Percentiles rank a stretch among this genome's conserved stretches.
Conservation (phyloP, 805 yeast species). For the Monosporozyma unispora region DNA sequence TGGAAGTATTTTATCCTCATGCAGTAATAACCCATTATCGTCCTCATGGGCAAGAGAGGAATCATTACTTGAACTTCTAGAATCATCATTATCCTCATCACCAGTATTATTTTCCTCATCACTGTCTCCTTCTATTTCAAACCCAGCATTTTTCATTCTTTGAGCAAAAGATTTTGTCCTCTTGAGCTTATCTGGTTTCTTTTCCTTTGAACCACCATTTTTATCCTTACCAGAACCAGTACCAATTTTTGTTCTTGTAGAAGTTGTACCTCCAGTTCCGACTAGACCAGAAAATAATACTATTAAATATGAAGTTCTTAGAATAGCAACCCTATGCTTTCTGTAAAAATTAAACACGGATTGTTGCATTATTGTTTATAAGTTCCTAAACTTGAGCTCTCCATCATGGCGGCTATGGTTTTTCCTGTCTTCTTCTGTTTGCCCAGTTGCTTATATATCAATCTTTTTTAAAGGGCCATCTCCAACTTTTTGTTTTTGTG, state of each 20-base stretch:
- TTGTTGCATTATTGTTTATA: background rate
- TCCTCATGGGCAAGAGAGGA: background rate
- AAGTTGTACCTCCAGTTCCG: slow-evolving; percentile 9
- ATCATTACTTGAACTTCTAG: background rate
- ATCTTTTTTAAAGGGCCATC: background rate
- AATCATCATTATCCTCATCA: slow-evolving; percentile 1
- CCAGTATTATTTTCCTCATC: slow-evolving; percentile 8
- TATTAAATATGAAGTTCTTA: slow-evolving; percentile 24
- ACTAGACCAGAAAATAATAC: slow-evolving; percentile 19
- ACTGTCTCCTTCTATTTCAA: slow-evolving; percentile 7
- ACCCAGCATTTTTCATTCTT: slow-evolving; percentile 4
- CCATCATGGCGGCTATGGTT: background rate
- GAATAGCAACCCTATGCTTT: slow-evolving; percentile 21
- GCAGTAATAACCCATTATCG: background rate
- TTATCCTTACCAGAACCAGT: slow-evolving; percentile 6
- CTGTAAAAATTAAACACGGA: slow-evolving; percentile 14
- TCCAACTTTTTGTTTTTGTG: background rate
- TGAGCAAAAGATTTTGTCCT: slow-evolving; percentile 5
- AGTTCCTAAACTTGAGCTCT: background rate
- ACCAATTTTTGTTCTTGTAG: slow-evolving; percentile 7
- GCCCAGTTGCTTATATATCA: background rate
- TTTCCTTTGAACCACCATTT: slow-evolving; percentile 2
- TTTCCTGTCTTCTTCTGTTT: background rate
- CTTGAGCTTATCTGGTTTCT: background rate
- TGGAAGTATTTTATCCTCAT: background rate